These are phyloP conservation scores for Penicillium maclennaniae DNA, from an alignment of 495 filamentous ascomycete genomes.

Conservation along the genomic window DNA sequence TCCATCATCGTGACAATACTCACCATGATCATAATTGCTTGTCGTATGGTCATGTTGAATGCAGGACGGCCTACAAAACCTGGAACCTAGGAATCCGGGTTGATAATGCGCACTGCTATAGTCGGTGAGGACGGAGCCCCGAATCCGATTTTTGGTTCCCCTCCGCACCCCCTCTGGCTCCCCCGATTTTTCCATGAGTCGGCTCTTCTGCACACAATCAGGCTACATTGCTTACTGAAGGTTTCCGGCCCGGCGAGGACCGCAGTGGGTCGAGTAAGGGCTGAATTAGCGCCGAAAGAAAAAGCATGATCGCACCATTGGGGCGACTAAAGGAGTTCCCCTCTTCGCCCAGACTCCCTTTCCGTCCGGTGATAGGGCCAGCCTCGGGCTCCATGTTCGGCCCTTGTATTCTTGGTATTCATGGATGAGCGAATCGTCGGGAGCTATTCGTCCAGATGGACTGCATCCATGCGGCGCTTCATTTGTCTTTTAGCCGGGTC, in stretches of 20 bases:
- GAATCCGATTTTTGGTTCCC: too few species aligned
- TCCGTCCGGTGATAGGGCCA: slow-evolving; percentile 24
- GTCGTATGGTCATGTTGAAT: neutral
- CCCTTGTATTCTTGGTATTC: slow-evolving; percentile 28
- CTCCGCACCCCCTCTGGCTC: too few species aligned
- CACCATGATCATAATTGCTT: neutral
- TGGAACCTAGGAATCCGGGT: neutral
- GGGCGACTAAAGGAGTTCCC: slow-evolving; percentile 4
- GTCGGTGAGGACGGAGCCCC: neutral
- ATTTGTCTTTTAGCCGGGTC: slow-evolving; percentile 24
- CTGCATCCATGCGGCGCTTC: slow-evolving; percentile 24
- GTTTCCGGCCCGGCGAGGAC: slow-evolving; percentile 31
- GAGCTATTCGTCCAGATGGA: slow-evolving; percentile 18
- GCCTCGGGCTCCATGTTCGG: slow-evolving; percentile 16
- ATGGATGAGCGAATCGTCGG: slow-evolving; percentile 6
- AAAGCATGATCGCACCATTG: slow-evolving; percentile 17
- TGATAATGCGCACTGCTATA: neutral
- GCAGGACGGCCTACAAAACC: slow-evolving; percentile 11
- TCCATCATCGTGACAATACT: neutral
- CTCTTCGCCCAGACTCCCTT: slow-evolving; percentile 16
- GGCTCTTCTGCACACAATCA: neutral
- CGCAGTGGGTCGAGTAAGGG: slow-evolving; percentile 24
- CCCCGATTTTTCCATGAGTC: neutral
- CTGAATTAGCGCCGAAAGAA: slow-evolving; percentile 20
- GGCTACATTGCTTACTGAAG: slow-evolving; percentile 21